phyloP scores from a whole-genome alignment of 2,329 filamentous ascomycete species.

The Paraconiothyrium brasiliense region DNA sequence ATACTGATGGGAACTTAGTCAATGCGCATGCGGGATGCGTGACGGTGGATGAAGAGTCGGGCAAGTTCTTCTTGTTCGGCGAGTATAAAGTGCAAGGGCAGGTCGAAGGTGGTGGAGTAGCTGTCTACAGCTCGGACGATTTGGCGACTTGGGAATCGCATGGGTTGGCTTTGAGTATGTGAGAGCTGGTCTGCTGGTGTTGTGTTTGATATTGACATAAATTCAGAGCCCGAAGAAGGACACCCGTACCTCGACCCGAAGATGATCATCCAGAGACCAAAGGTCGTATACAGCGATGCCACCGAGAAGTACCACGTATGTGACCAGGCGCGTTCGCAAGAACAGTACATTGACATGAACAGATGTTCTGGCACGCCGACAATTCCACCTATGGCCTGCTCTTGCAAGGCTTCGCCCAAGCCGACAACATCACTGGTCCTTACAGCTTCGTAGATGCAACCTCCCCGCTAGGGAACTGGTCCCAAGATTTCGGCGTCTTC shows the following conservation, averaged over 20 bases:
- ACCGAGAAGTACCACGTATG: constrained; percentile 66
- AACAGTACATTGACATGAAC: neutral
- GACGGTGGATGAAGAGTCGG: constrained; percentile 60
- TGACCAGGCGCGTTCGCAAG: neutral
- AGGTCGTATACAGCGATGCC: constrained; percentile 67
- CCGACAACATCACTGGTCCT: constrained; percentile 63
- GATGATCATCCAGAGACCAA: constrained; percentile 69
- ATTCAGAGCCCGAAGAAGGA: constrained; percentile 60
- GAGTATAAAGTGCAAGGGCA: constrained; percentile 69
- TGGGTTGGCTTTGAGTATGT: constrained; percentile 63
- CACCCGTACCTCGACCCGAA: constrained; percentile 65
- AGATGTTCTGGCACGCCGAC: constrained; percentile 71
- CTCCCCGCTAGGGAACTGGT: constrained; percentile 68
- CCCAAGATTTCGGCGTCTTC: constrained; percentile 69
- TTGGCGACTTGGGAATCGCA: constrained; percentile 68
- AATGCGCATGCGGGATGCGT: constrained; percentile 70
- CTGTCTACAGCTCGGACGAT: constrained; percentile 67
- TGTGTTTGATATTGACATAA: neutral
- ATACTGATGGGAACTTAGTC: constrained; percentile 67
- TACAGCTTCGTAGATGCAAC: constrained; percentile 65
- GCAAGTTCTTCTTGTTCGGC: constrained; percentile 69
- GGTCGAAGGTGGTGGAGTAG: constrained; percentile 67
- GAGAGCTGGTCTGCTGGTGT: too few species aligned
- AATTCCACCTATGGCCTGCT: constrained; percentile 66
- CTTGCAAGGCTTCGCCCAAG: constrained; percentile 65